These are phyloP conservation scores for Phytophthora brassicae DNA, from an alignment of 352 stramenopile species.

Conservation along the genomic window DNA sequence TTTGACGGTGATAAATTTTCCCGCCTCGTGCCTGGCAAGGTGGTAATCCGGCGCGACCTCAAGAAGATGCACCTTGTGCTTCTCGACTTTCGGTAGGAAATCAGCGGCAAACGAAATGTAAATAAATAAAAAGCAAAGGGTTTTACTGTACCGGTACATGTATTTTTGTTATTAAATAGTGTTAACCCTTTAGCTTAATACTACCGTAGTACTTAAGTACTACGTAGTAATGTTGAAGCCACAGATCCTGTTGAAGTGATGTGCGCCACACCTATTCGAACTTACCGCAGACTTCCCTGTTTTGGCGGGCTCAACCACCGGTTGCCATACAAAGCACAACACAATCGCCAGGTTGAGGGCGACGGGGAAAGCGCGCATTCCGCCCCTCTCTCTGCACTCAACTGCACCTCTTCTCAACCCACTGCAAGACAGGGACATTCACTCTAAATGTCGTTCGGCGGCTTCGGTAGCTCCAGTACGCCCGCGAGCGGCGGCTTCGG, in stretches of 20 bases:
- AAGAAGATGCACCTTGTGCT: constrained; percentile 83
- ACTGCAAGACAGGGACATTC: constrained; percentile 20
- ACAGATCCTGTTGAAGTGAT: constrained; percentile 22
- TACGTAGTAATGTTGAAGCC: no score
- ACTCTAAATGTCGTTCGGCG: constrained; percentile 52
- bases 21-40: constrained; percentile 49
- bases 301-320: constrained; percentile 15
- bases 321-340: constrained; percentile 28
- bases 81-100: constrained; percentile 51
- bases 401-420: constrained; percentile 2
- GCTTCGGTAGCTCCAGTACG: constrained; percentile 43
- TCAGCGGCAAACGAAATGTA: neutral
- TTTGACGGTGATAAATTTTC: constrained; percentile 81
- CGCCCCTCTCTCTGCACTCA: constrained; percentile 2
- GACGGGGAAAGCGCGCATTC: constrained; percentile 3
- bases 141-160: no score
- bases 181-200: no score
- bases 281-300: neutral
- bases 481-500: constrained; percentile 52
- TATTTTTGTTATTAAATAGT: no score
- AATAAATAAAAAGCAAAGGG: no score
- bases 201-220: no score
- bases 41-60: constrained; percentile 62
- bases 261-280: constrained; percentile 13
- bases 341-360: constrained; percentile 22